phyloP scores from a whole-genome alignment of 345 rosid genomes.

The Dovyalis caffra region DNA sequence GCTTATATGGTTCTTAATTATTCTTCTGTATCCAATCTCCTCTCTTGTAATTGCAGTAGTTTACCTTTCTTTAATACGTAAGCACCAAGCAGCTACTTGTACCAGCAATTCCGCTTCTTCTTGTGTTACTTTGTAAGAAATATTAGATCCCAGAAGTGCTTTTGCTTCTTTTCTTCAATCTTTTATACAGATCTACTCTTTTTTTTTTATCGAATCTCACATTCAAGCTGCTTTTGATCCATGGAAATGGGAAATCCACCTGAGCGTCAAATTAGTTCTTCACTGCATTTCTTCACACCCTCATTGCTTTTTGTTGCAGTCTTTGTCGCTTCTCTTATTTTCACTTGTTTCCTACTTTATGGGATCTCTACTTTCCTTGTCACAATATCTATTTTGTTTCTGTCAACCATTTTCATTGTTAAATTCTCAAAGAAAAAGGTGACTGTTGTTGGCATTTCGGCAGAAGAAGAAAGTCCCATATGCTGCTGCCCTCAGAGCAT shows the following conservation, averaged over 20 bases:
- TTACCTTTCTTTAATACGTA: background rate
- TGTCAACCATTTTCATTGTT: conserved; percentile 33
- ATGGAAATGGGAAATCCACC: conserved; percentile 33
- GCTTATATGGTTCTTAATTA: too few relatives aligned
- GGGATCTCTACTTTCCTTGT: conserved; percentile 28
- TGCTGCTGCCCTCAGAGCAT: conserved; percentile 2
- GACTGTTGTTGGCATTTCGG: conserved; percentile 2
- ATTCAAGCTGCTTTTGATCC: conserved; percentile 9
- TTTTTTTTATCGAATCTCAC: background rate
- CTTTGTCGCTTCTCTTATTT: conserved; percentile 29
- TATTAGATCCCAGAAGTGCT: background rate
- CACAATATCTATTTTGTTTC: conserved; percentile 39
- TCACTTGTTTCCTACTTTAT: conserved; percentile 22
- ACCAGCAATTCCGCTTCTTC: background rate
- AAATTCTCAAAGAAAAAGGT: conserved; percentile 28
- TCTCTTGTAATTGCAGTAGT: background rate
- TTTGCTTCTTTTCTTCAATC: background rate
- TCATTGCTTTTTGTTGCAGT: conserved; percentile 26
- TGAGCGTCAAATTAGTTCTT: conserved; percentile 20
- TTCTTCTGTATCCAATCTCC: background rate
- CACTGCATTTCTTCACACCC: conserved; percentile 23
- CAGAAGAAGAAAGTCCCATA: conserved; percentile 14
- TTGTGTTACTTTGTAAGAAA: background rate
- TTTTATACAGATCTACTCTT: conserved; percentile 8
- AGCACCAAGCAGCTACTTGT: background rate